A percentile compares a stretch with the other conserved stretches of the same genome.
phyloP scores from a whole-genome alignment of 148 eudicot species.

The Salicornia ramosissima region DNA sequence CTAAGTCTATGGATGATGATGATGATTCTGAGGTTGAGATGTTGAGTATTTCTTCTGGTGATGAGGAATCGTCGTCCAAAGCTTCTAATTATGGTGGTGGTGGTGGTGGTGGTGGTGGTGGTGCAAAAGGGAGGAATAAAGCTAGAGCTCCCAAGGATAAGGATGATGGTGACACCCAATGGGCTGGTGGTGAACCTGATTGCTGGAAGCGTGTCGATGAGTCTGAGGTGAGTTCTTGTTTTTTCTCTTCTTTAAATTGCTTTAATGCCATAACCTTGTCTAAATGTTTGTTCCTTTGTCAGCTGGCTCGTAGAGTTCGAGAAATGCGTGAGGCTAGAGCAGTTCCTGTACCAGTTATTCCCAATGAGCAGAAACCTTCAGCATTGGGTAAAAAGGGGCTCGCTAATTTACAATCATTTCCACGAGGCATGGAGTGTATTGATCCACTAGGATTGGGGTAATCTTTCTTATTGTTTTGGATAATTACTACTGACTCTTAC shows the following conservation, averaged over 20 bases:
- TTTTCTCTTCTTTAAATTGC: background rate
- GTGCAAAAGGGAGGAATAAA: conserved; percentile 20
- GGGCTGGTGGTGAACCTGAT: conserved; percentile 88
- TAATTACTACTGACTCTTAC: too few relatives aligned
- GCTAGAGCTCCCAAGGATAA: conserved; percentile 33
- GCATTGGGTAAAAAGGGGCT: conserved; percentile 52
- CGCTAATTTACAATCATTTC: conserved; percentile 71
- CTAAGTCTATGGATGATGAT: conserved; percentile 61
- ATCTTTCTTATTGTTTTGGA: conserved; percentile 12
- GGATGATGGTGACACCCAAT: conserved; percentile 53
- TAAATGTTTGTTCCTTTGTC: conserved; percentile 21
- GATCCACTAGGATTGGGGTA: conserved; percentile 99
- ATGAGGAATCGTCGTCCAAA: conserved; percentile 56
- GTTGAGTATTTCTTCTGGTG: conserved; percentile 92
- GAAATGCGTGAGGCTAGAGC: conserved; percentile 93
- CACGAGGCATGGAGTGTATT: conserved; percentile 92
- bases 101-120: conserved; percentile 27
- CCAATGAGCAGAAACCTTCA: conserved; percentile 66
- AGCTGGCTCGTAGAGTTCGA: conserved; percentile 97
- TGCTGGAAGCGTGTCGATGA: conserved; percentile 91
- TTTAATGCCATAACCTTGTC: background rate
- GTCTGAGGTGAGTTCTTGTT: conserved; percentile 58
- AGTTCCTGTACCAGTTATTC: conserved; percentile 58
- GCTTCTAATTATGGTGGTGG: conserved; percentile 34
- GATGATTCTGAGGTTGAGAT: conserved; percentile 93